Conservation (phyloP, 345 rosid genomes). For the Rhodamnia rubescens region DNA sequence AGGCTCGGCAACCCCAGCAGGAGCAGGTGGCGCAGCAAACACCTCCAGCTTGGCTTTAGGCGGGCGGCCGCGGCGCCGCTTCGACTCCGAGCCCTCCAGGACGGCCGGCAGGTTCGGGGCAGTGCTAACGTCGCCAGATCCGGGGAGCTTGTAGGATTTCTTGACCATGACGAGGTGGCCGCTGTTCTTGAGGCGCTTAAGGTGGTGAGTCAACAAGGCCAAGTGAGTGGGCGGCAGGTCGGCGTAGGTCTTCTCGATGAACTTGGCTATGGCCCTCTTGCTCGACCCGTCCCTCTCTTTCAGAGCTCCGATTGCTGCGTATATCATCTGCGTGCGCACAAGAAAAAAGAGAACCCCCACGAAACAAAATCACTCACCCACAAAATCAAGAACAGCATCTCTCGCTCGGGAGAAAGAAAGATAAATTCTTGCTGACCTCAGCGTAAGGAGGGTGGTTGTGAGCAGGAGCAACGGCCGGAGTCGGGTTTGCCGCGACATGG, state of each 20-base stretch:
- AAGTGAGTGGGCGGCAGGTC: constrained; percentile 45
- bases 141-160: constrained; percentile 54
- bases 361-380: background rate
- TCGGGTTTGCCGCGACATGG: background rate
- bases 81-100: constrained; percentile 29
- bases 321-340: constrained; percentile 41
- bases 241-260: constrained; percentile 31
- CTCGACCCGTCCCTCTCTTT: constrained; percentile 74
- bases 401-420: background rate
- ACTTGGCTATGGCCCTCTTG: constrained; percentile 62
- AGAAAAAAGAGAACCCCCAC: background rate
- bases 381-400: background rate
- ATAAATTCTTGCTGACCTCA: constrained; percentile 1
- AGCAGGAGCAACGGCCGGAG: background rate
- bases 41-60: background rate
- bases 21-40: background rate
- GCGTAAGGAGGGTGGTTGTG: constrained; percentile 15
- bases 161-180: constrained; percentile 48
- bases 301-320: constrained; percentile 51
- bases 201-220: constrained; percentile 44
- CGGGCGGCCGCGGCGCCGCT: constrained; percentile 1
- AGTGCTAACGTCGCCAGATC: background rate
- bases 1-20: background rate
- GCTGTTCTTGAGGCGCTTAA: constrained; percentile 40
- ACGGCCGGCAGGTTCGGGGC: background rate